Evolutionary conservation across 345 rosid species (phyloP).

Genomic region (Passiflora organensis): DNA sequence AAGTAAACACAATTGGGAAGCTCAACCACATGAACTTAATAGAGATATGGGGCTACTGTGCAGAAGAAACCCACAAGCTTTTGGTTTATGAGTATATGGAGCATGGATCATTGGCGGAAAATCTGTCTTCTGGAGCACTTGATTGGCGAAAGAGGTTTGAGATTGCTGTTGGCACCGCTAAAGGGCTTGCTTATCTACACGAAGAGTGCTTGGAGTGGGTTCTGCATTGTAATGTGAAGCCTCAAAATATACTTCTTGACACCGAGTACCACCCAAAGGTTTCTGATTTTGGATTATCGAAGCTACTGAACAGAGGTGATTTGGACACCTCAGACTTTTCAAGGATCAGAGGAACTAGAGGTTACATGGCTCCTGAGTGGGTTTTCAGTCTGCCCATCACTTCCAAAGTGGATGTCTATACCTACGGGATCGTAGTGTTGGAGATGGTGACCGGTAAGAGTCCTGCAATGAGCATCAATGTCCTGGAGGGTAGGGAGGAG

Average conservation of each 20-base stretch:
- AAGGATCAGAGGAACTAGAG: slow-evolving; percentile 25
- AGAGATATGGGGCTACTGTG: slow-evolving; percentile 33
- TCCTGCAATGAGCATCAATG: not conserved
- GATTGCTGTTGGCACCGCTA: slow-evolving; percentile 16
- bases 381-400: slow-evolving; percentile 19
- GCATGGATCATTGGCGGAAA: slow-evolving; percentile 13
- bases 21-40: slow-evolving; percentile 37
- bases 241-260: slow-evolving; percentile 15
- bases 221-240: slow-evolving; percentile 19
- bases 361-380: slow-evolving; percentile 35
- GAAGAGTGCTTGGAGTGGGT: slow-evolving; percentile 23
- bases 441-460: slow-evolving; percentile 31
- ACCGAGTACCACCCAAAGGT: slow-evolving; percentile 14
- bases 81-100: slow-evolving; percentile 17
- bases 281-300: slow-evolving; percentile 16
- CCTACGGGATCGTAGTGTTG: slow-evolving; percentile 35
- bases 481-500: not conserved
- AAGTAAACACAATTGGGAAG: slow-evolving; percentile 34
- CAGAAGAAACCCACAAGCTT: slow-evolving; percentile 24
- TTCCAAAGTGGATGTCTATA: slow-evolving; percentile 40
- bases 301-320: slow-evolving; percentile 6
- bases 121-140: slow-evolving; percentile 1
- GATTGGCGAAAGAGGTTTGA: slow-evolving; percentile 11
- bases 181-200: slow-evolving; percentile 17
- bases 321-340: slow-evolving; percentile 7